A percentile compares a stretch with the other conserved stretches of the same genome.
Evolutionary conservation across 176 grass and related monocot genomes (phyloP).

Genomic region (Rhynchospora pubera): DNA sequence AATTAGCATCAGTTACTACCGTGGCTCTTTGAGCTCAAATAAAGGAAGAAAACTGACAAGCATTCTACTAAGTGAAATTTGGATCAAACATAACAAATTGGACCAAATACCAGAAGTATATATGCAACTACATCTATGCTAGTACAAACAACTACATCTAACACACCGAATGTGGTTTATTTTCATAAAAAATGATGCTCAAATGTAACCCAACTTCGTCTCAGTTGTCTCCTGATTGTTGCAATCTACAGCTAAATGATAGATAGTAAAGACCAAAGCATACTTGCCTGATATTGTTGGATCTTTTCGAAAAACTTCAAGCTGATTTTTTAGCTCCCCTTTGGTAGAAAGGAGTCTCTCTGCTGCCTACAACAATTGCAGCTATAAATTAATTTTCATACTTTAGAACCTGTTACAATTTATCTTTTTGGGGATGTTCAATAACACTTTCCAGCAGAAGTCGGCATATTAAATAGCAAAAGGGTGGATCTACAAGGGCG

Average conservation of each 20-base stretch:
- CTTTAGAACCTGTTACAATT: not conserved
- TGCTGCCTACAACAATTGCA: constrained; percentile 61
- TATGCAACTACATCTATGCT: not conserved
- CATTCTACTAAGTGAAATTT: not conserved
- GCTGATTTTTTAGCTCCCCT: constrained; percentile 64
- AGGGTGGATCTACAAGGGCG: not conserved
- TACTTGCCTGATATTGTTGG: constrained; percentile 74
- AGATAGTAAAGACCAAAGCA: constrained; percentile 4
- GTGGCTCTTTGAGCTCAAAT: not conserved
- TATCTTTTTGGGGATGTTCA: not conserved
- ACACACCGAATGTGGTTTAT: not conserved
- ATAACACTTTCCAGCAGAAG: not conserved
- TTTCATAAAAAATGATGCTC: not conserved
- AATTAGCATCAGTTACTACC: not conserved
- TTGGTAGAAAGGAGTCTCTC: constrained; percentile 62
- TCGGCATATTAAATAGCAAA: not conserved
- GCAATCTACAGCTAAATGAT: not conserved
- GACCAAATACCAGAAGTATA: not conserved
- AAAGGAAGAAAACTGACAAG: not conserved
- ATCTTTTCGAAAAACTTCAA: constrained; percentile 72
- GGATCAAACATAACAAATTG: not conserved
- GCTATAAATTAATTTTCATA: constrained; percentile 28
- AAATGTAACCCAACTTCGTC: not conserved
- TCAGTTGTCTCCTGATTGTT: not conserved
- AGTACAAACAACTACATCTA: not conserved